Base-by-base conservation (phyloP, 75 land plant genomes). In the Cunninghamia lanceolata region DNA sequence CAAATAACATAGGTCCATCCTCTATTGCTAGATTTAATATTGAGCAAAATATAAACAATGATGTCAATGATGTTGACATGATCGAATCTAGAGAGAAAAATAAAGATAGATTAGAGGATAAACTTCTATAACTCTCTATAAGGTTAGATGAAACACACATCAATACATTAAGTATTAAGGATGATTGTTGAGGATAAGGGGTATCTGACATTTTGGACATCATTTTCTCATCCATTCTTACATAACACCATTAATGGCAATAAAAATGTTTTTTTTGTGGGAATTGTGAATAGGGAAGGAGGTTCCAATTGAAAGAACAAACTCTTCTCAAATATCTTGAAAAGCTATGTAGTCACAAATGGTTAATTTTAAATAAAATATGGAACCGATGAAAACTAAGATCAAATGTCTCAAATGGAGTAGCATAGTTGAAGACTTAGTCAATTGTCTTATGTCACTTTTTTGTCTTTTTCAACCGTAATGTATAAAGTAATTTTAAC, bases 41-140 rank as follows among this genome's bases (percentile, higher is more conserved):
- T 80, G 82, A 21, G 15, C 82, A 80, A 9, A 39, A 39, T 36
- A 6, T 40, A 19, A 40, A 42, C 30, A 80, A 16, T 43, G 47
- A 80, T 43, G 38, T 73, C n/a, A 73, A 73, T 30, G 76, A 73
- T 30, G 82, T 80, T 80, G 82, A 80, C 28, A 80, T 80, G 82
- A 47, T 45, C 7, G 82, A 80, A 1, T 40, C 7, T 25, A 80
- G 45, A 42, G 82, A 80, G 82, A 80, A 80, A 47, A 80, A 45
- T 39, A 80, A 80, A 40, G 82, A 80, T 35, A 16, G 30, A 7
- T 19, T 21, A 32, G 82, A 80, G 21, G 82, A 8, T 9, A 80
- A 80, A 35, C 21, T 39, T 4, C 46, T 8, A 45, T 1, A 0
- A 19, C 47, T 47, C 3, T 32, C 82, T 42, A 21, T 80, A 21